A percentile compares a stretch with the other conserved stretches of the same genome.
phyloP scores from a whole-genome alignment of 1,284 basidiomycete species.

The Puccinia polysora region DNA sequence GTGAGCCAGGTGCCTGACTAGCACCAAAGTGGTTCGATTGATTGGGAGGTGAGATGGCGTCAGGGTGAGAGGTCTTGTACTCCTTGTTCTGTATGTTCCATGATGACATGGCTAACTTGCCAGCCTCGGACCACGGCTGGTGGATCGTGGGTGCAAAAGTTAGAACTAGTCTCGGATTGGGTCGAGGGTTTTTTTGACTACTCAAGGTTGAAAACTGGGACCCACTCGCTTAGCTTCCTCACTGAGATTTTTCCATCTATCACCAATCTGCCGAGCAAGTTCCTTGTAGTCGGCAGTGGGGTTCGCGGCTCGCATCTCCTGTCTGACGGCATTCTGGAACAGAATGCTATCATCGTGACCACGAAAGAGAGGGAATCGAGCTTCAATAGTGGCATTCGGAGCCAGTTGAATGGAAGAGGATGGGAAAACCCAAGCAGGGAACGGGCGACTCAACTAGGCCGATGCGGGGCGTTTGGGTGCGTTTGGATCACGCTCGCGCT shows the following conservation, averaged over 20 bases:
- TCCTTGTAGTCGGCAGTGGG: slow-evolving; percentile 68
- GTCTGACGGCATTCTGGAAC: slow-evolving; percentile 36
- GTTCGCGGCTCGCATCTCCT: slow-evolving; percentile 62
- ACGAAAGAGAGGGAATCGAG: not conserved
- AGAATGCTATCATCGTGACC: slow-evolving; percentile 10
- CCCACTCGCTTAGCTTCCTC: slow-evolving; percentile 69
- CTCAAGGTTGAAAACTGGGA: slow-evolving; percentile 7
- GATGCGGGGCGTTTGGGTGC: slow-evolving; percentile 36
- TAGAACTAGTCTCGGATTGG: not conserved
- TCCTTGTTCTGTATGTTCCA: slow-evolving; percentile 36
- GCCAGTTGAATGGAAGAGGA: not conserved
- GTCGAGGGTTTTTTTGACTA: not conserved
- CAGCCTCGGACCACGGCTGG: slow-evolving; percentile 37
- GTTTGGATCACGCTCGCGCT: slow-evolving; percentile 32
- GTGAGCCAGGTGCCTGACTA: not conserved
- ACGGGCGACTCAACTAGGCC: slow-evolving; percentile 34
- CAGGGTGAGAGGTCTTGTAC: slow-evolving; percentile 26
- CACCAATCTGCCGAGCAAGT: slow-evolving; percentile 66
- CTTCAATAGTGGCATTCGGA: not conserved
- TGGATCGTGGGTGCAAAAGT: not conserved
- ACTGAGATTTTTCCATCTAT: slow-evolving; percentile 68
- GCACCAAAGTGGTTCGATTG: not conserved
- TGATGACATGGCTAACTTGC: slow-evolving; percentile 28
- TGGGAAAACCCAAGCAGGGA: not conserved
- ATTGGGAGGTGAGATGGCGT: slow-evolving; percentile 4